phyloP scores from a whole-genome alignment of 805 yeast genomes.

The Metschnikowia amazonensis region DNA sequence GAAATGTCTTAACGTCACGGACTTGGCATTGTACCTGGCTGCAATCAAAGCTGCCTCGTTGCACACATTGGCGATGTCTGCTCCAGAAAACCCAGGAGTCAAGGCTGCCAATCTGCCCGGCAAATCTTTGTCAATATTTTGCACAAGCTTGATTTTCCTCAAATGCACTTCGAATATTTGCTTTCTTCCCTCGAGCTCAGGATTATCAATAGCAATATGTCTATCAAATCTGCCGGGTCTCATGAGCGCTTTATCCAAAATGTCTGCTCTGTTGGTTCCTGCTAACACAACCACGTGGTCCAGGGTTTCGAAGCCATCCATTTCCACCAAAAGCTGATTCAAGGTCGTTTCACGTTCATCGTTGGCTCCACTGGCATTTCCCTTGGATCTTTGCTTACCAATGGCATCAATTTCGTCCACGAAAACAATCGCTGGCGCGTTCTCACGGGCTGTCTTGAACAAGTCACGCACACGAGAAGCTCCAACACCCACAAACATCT shows the following conservation, averaged over 20 bases:
- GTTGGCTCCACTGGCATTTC: conserved; percentile 66
- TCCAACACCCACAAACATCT: conserved; percentile 96
- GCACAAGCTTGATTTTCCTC: conserved; percentile 49
- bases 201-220: conserved; percentile 80
- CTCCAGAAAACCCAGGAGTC: conserved; percentile 95
- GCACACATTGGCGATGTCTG: conserved; percentile 92
- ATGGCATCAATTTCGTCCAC: conserved; percentile 96
- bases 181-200: conserved; percentile 86
- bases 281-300: conserved; percentile 93
- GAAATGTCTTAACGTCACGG: conserved; percentile 68
- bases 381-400: conserved; percentile 78
- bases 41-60: conserved; percentile 94
- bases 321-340: conserved; percentile 88
- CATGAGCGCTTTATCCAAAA: conserved; percentile 81
- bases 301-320: conserved; percentile 88
- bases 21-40: conserved; percentile 66
- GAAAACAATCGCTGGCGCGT: conserved; percentile 86
- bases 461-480: conserved; percentile 92
- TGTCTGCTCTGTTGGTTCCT: conserved; percentile 92
- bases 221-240: conserved; percentile 96
- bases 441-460: conserved; percentile 83
- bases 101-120: conserved; percentile 85
- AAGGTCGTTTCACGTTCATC: conserved; percentile 93
- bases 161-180: conserved; percentile 82
- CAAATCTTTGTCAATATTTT: conserved; percentile 49